Conservation (phyloP, 148 eudicot species). For the Chenopodium berlandieri region DNA sequence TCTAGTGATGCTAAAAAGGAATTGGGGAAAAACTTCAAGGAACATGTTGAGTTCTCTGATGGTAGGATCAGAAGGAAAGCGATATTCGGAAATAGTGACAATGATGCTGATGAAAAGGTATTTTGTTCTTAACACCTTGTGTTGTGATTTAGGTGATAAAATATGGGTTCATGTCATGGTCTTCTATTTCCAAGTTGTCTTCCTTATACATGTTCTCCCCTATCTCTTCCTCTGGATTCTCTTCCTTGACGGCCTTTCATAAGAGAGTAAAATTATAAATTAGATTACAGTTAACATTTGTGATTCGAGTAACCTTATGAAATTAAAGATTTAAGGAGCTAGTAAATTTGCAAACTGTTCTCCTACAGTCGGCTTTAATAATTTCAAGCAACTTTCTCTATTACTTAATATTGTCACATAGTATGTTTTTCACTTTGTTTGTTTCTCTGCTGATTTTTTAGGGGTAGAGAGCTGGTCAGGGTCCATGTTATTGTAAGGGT, state of each 20-base stretch:
- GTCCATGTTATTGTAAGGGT: background rate
- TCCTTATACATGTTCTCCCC: background rate
- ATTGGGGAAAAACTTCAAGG: conserved; percentile 32
- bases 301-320: background rate
- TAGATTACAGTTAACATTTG: too few species aligned
- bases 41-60: conserved; percentile 54
- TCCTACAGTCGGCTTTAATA: background rate
- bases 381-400: background rate
- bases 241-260: background rate
- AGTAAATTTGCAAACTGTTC: background rate
- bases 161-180: background rate
- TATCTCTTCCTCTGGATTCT: background rate
- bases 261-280: background rate
- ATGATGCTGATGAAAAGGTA: conserved; percentile 49
- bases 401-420: background rate
- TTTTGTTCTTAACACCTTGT: background rate
- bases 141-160: background rate
- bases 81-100: conserved; percentile 47
- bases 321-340: background rate
- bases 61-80: conserved; percentile 87
- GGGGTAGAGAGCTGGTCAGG: conserved; percentile 3
- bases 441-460: background rate
- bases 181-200: background rate
- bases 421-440: background rate
- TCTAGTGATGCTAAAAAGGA: conserved; percentile 31